Evolutionary conservation across 1,284 basidiomycete genomes (phyloP), one percentile per base, ranked within the genome.

Genomic region (Limonomyces culmigenus): DNA sequence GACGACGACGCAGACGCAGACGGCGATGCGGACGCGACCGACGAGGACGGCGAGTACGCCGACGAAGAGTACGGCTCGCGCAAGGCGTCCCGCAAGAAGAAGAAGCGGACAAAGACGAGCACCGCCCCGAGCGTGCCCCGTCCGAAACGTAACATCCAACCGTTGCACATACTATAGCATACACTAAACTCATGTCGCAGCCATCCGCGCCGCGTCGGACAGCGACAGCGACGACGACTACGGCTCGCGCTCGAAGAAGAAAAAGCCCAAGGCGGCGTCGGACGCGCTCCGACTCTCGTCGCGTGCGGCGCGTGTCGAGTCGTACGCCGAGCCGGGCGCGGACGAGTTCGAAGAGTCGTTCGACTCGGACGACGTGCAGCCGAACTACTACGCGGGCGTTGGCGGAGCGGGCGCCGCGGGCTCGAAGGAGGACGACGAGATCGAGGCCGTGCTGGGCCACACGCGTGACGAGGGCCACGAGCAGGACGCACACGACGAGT

Each of bases 201-300:
- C 5, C n/a, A 62, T 35, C 50, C 62, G 41, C 67, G 70, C 40
- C 63, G 59, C 34, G 63, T 62, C 41, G 65, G 30, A 32, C 38
- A 78, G 78, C 32, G 79, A 84, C 51, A 87, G 85, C 3, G 86
- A 87, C 51, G 89, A 85, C 10, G 86, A 91, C 48, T 92, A 91
- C 50, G 86, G 79, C 25, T 65, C 75, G 21, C 79, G 83, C 42
- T 73, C 81, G 29, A 88, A 86, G 62, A 85, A 83, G 63, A 86
- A 85, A 60, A 77, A 70, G 52, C 60, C 58, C 14, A 32, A 48
- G 67, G 59, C 40, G 61, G 10, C 31, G 39, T 62, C 55, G 33
- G 76, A 77, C 41, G 81, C 83, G 48, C 61, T 85, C 33, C 81
- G 86, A 49, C 67, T 86, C 33, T 83, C 86, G 29, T 81, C 76